A percentile compares a stretch with the other conserved stretches of the same genome.
Conservation (phyloP, 2,329 filamentous ascomycete genomes). For the Moelleriella libera region DNA sequence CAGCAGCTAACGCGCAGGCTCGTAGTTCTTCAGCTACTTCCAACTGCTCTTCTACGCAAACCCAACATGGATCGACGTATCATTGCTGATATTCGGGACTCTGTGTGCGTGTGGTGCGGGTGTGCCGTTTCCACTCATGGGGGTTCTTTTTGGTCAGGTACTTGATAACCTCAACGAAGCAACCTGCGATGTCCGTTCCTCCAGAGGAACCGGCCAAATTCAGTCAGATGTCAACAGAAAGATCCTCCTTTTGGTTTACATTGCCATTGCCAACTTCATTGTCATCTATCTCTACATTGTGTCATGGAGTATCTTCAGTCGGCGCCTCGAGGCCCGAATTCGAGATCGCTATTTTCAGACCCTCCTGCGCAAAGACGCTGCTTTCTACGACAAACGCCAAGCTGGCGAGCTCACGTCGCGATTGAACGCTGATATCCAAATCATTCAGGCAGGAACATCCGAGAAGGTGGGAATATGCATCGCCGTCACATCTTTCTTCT, state of each 20-base stretch:
- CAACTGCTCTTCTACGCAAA: conserved; percentile 29
- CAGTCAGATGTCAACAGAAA: conserved; percentile 36
- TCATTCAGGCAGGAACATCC: conserved; percentile 52
- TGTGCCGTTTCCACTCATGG: conserved; percentile 48
- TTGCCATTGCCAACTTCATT: conserved; percentile 48
- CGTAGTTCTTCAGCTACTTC: conserved; percentile 18
- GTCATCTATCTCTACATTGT: conserved; percentile 50
- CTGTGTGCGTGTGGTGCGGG: conserved; percentile 40
- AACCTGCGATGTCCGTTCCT: conserved; percentile 27
- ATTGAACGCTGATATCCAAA: conserved; percentile 51
- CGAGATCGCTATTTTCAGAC: conserved; percentile 45
- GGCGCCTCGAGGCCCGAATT: conserved; percentile 47
- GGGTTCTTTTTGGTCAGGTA: conserved; percentile 49
- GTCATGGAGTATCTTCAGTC: conserved; percentile 50
- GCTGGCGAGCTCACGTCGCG: conserved; percentile 49
- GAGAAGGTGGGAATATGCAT: conserved; percentile 58
- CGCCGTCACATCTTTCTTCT: conserved; percentile 47
- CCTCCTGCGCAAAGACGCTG: conserved; percentile 45
- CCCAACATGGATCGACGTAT: conserved; percentile 26
- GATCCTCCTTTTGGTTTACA: conserved; percentile 47
- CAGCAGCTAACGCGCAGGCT: not conserved
- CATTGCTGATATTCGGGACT: conserved; percentile 25
- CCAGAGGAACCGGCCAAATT: conserved; percentile 13
- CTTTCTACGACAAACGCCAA: conserved; percentile 49
- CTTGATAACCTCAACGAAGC: conserved; percentile 46